phyloP scores from a whole-genome alignment of 1,139 yeast genomes.

The Taphrina wiesneri region DNA sequence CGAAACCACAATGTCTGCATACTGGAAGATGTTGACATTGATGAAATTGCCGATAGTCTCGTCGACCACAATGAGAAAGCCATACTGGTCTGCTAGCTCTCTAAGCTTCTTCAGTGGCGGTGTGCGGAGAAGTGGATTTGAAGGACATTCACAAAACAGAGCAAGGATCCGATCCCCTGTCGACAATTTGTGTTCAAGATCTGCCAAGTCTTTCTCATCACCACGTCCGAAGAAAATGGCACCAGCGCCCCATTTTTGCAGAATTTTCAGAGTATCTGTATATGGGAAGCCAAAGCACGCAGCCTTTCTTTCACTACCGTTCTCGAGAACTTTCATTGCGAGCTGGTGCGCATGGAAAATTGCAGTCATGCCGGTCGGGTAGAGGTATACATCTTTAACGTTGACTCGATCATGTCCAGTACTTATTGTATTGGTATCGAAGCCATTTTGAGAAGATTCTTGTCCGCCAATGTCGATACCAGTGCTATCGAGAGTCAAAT shows the following conservation, averaged over 20 bases:
- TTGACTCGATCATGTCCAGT: constrained; percentile 46
- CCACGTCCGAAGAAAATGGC: constrained; percentile 84
- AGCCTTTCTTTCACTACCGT: constrained; percentile 53
- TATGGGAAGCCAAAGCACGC: constrained; percentile 93
- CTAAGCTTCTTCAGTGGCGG: constrained; percentile 71
- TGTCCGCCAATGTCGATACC: constrained; percentile 33
- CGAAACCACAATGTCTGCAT: constrained; percentile 80
- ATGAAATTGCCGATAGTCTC: constrained; percentile 91
- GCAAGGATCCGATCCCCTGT: constrained; percentile 66
- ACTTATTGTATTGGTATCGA: background rate
- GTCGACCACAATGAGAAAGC: constrained; percentile 80
- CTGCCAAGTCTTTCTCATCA: constrained; percentile 67
- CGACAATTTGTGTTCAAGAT: constrained; percentile 61
- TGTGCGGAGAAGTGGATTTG: constrained; percentile 82
- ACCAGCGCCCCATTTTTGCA: constrained; percentile 82
- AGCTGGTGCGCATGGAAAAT: constrained; percentile 81
- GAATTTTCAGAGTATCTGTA: constrained; percentile 83
- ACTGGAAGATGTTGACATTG: constrained; percentile 78
- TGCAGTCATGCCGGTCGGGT: constrained; percentile 91
- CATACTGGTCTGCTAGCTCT: constrained; percentile 64
- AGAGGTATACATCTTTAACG: constrained; percentile 74
- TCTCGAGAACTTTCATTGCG: constrained; percentile 49
- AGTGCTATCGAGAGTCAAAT: constrained; percentile 52
- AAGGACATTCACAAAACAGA: constrained; percentile 89
- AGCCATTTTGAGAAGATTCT: constrained; percentile 37